These are phyloP conservation scores for Aspergillus floridensis DNA, from an alignment of 2,329 filamentous ascomycete genomes.

Conservation along the genomic window DNA sequence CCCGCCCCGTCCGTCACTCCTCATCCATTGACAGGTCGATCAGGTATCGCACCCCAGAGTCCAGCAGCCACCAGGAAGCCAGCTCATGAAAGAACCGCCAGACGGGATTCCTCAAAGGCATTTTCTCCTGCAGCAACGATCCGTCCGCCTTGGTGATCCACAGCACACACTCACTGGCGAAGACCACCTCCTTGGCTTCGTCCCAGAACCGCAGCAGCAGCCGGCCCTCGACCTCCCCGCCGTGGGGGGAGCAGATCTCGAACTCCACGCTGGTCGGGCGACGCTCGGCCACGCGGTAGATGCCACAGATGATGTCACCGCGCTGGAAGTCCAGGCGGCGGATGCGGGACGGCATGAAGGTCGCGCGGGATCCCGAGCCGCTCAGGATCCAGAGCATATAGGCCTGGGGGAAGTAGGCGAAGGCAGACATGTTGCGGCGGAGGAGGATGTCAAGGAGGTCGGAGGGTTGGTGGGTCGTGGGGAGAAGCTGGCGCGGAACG, in stretches of 20 bases:
- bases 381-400: slow-evolving; percentile 25
- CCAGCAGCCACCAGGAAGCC: slow-evolving; percentile 37
- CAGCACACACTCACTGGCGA: slow-evolving; percentile 32
- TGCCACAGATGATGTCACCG: slow-evolving; percentile 34
- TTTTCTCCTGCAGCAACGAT: not conserved
- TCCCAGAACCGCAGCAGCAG: slow-evolving; percentile 25
- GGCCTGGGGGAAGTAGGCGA: slow-evolving; percentile 34
- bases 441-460: slow-evolving; percentile 30
- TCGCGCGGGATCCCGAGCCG: slow-evolving; percentile 17
- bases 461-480: slow-evolving; percentile 14
- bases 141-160: slow-evolving; percentile 25
- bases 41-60: slow-evolving; percentile 34
- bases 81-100: slow-evolving; percentile 34
- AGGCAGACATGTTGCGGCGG: slow-evolving; percentile 34
- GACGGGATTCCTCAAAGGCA: slow-evolving; percentile 32
- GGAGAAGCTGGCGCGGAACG: slow-evolving; percentile 21
- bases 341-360: slow-evolving; percentile 27
- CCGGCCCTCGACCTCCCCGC: slow-evolving; percentile 19
- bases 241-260: slow-evolving; percentile 21
- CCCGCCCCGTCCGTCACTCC: not conserved
- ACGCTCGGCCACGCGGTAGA: slow-evolving; percentile 30
- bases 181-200: slow-evolving; percentile 18
- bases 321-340: slow-evolving; percentile 25
- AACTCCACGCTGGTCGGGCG: slow-evolving; percentile 31
- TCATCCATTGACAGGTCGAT: slow-evolving; percentile 18